A percentile compares a stretch with the other conserved stretches of the same genome.
These are phyloP conservation scores for Colletotrichum noveboracense DNA, from an alignment of 2,329 filamentous ascomycete species.

Conservation along the genomic window DNA sequence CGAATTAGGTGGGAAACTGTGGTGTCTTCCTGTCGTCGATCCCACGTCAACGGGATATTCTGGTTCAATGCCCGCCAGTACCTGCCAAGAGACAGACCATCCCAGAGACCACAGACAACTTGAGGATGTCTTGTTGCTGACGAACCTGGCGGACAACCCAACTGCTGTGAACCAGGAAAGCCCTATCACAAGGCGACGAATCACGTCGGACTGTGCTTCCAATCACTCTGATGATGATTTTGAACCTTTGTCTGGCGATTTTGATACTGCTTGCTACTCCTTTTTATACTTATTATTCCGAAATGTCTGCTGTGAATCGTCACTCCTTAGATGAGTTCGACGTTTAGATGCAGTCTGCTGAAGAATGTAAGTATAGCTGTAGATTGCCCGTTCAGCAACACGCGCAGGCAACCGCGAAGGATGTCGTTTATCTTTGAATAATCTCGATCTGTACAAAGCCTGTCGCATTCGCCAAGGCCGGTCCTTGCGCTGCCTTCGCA, in stretches of 20 bases:
- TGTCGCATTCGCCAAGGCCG: too few species aligned
- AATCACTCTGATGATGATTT: not conserved
- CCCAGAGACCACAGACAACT: not conserved
- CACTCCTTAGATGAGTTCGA: not conserved
- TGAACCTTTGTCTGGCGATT: not conserved
- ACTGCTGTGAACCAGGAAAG: not conserved
- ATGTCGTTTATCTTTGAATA: too few species aligned
- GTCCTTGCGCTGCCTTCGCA: too few species aligned
- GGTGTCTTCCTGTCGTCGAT: not conserved
- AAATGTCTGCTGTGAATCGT: not conserved
- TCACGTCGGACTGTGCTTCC: not conserved
- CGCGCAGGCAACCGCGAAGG: too few species aligned
- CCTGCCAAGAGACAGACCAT: not conserved
- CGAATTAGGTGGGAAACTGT: not conserved
- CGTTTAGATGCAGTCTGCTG: not conserved
- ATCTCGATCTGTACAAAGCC: too few species aligned
- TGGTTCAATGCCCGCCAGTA: not conserved
- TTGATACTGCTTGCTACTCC: fast-evolving
- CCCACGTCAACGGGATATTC: not conserved
- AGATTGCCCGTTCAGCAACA: too few species aligned
- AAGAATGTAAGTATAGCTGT: not conserved
- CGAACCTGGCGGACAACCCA: not conserved
- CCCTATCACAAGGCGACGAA: not conserved
- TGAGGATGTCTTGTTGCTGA: not conserved
- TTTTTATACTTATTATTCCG: fast-evolving